These are phyloP conservation scores for Pythium sukuiense DNA, from an alignment of 352 stramenopile genomes.

Conservation along the genomic window DNA sequence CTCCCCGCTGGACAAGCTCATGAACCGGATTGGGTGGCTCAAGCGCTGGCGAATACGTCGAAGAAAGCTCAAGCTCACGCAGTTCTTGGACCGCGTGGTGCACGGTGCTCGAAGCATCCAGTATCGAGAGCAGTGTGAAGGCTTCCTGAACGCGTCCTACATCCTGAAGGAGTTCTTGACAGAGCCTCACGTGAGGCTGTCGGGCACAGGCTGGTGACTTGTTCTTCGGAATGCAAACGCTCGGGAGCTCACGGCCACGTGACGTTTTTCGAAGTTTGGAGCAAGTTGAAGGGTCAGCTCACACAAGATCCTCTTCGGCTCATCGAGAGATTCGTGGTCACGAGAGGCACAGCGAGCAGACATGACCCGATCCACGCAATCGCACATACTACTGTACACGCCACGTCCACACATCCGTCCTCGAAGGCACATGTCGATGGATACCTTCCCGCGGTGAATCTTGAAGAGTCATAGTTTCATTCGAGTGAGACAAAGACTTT, in stretches of 20 bases:
- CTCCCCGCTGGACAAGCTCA: slow-evolving; percentile 19
- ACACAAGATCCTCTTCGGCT: no score
- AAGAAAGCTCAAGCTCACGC: slow-evolving; percentile 34
- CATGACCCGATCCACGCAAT: no score
- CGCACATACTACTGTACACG: no score
- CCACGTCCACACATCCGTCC: no score
- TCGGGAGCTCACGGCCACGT: background rate
- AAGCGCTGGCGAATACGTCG: slow-evolving; percentile 23
- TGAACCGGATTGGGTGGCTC: slow-evolving; percentile 9
- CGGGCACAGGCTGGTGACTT: slow-evolving; percentile 20
- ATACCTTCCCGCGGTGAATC: background rate
- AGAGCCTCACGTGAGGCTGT: slow-evolving; percentile 28
- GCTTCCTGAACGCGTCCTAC: slow-evolving; percentile 46
- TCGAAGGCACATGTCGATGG: no score
- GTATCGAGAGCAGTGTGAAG: slow-evolving; percentile 50
- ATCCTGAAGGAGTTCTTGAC: slow-evolving; percentile 58
- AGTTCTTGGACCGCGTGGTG: slow-evolving; percentile 52
- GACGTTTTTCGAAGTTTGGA: slow-evolving; percentile 1
- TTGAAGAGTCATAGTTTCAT: background rate
- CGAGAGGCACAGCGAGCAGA: no score
- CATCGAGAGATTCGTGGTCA: no score
- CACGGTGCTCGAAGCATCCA: slow-evolving; percentile 45
- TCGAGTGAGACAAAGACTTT: slow-evolving; percentile 1
- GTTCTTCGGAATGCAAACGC: background rate
- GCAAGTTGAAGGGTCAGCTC: no score